A percentile compares a stretch with the other conserved stretches of the same genome.
Conservation (phyloP, 192 early-diverging fungal species). For the Chytriomyces confervae region DNA sequence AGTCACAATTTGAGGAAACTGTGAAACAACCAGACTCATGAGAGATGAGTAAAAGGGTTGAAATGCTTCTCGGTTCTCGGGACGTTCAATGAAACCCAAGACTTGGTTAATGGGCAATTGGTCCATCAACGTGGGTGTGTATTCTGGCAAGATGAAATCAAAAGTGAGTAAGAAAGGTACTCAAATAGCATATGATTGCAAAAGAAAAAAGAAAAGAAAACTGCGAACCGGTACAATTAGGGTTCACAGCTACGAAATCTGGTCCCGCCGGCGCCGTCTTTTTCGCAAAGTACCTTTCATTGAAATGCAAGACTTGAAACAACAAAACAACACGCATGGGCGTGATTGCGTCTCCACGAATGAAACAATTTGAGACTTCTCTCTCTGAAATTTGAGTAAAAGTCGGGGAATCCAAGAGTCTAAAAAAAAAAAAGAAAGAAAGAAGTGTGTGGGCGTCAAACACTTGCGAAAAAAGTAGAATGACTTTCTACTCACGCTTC, state of each 20-base stretch:
- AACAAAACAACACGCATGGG: slow-evolving; percentile 14
- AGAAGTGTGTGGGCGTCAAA: neutral
- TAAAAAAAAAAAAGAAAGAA: neutral
- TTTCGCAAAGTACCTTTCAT: slow-evolving; percentile 20
- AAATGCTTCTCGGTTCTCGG: slow-evolving; percentile 26
- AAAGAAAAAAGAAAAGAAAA: neutral
- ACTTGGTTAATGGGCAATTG: slow-evolving; percentile 33
- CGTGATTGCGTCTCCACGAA: neutral
- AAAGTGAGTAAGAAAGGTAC: neutral
- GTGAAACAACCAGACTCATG: slow-evolving; percentile 25
- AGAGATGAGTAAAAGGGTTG: slow-evolving; percentile 27
- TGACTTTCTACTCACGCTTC: slow-evolving; percentile 14
- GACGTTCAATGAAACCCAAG: slow-evolving; percentile 24
- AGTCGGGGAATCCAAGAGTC: neutral
- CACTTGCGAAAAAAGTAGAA: neutral
- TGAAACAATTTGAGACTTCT: slow-evolving; percentile 13
- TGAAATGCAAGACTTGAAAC: slow-evolving; percentile 24
- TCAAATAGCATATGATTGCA: neutral
- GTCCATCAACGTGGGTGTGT: slow-evolving; percentile 27
- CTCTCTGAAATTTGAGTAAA: slow-evolving; percentile 27
- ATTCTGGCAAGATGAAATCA: slow-evolving; percentile 18
- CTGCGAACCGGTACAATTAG: neutral
- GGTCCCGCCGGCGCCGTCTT: neutral
- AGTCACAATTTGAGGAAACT: slow-evolving; percentile 31
- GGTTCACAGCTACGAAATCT: neutral